Evolutionary conservation across 495 filamentous ascomycete species (phyloP).

Genomic region (Aspergillus sparsus): DNA sequence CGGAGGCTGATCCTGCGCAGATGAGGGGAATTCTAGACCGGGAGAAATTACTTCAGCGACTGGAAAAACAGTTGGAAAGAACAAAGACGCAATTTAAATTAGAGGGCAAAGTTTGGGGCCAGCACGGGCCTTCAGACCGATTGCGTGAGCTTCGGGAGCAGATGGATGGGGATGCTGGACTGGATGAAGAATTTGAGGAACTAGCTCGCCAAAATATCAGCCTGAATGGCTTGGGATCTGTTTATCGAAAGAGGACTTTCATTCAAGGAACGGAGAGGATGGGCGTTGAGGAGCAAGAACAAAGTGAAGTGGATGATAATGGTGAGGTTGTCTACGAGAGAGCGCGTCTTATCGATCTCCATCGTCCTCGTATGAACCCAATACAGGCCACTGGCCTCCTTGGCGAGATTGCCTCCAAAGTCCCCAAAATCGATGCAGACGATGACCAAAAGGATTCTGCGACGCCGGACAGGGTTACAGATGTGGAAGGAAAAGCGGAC

Average conservation of each 20-base stretch:
- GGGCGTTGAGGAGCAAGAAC: slow-evolving; percentile 37
- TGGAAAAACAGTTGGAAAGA: slow-evolving; percentile 92
- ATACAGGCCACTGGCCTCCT: slow-evolving; percentile 73
- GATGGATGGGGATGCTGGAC: slow-evolving; percentile 73
- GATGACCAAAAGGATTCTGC: slow-evolving; percentile 34
- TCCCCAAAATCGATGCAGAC: slow-evolving; percentile 67
- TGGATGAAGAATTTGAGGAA: slow-evolving; percentile 52
- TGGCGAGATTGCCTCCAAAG: slow-evolving; percentile 77
- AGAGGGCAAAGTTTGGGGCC: slow-evolving; percentile 91
- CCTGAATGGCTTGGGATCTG: slow-evolving; percentile 65
- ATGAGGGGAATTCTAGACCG: slow-evolving; percentile 94
- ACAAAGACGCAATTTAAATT: slow-evolving; percentile 99
- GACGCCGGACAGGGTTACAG: too few relatives aligned
- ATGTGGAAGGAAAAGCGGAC: too few relatives aligned
- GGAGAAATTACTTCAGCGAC: slow-evolving; percentile 83
- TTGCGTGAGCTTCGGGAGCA: slow-evolving; percentile 87
- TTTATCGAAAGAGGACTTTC: slow-evolving; percentile 61
- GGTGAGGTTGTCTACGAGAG: slow-evolving; percentile 61
- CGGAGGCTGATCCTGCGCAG: slow-evolving; percentile 66
- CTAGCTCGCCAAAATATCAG: slow-evolving; percentile 51
- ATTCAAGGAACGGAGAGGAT: slow-evolving; percentile 45
- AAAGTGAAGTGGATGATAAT: slow-evolving; percentile 39
- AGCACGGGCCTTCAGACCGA: slow-evolving; percentile 84
- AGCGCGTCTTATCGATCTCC: slow-evolving; percentile 65
- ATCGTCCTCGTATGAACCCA: slow-evolving; percentile 71